Conservation (phyloP, 805 yeast genomes). For the Saturnispora saitoi region DNA sequence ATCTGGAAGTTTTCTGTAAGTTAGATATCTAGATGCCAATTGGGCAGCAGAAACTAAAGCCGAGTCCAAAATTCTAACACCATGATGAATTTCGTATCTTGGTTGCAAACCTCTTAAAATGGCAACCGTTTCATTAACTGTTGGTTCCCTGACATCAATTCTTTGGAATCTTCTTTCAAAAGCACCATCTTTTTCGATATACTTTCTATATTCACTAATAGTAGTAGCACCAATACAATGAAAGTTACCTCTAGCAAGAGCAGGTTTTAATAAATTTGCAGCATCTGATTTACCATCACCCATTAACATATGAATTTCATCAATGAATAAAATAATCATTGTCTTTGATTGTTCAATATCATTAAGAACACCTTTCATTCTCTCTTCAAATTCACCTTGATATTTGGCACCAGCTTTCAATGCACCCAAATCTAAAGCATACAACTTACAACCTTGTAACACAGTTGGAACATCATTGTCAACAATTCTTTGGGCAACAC, state of each 20-base stretch:
- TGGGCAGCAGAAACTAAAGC: constrained; percentile 93
- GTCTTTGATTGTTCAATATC: constrained; percentile 85
- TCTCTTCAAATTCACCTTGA: constrained; percentile 97
- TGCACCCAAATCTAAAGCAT: constrained; percentile 90
- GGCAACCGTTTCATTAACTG: constrained; percentile 87
- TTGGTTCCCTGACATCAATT: constrained; percentile 92
- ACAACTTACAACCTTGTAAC: constrained; percentile 69
- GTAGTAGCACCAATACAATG: constrained; percentile 99
- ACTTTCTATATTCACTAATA: constrained; percentile 84
- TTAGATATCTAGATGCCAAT: constrained; percentile 85
- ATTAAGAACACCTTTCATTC: constrained; percentile 91
- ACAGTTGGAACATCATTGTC: constrained; percentile 93
- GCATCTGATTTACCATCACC: constrained; percentile 98
- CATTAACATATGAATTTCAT: constrained; percentile 98
- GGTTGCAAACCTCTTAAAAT: constrained; percentile 93
- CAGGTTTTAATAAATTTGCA: constrained; percentile 93
- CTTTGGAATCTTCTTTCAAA: constrained; percentile 98
- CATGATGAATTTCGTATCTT: constrained; percentile 94
- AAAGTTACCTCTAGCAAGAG: constrained; percentile 90
- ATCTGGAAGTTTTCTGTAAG: constrained; percentile 93
- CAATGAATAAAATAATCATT: constrained; percentile 85
- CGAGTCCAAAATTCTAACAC: constrained; percentile 90
- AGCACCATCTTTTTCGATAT: constrained; percentile 95
- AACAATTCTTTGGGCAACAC: constrained; percentile 94
- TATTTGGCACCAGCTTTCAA: constrained; percentile 97